Evolutionary conservation across 345 rosid species (phyloP), one percentile per base, ranked within the genome.

Genomic region (Tarenaya hassleriana): DNA sequence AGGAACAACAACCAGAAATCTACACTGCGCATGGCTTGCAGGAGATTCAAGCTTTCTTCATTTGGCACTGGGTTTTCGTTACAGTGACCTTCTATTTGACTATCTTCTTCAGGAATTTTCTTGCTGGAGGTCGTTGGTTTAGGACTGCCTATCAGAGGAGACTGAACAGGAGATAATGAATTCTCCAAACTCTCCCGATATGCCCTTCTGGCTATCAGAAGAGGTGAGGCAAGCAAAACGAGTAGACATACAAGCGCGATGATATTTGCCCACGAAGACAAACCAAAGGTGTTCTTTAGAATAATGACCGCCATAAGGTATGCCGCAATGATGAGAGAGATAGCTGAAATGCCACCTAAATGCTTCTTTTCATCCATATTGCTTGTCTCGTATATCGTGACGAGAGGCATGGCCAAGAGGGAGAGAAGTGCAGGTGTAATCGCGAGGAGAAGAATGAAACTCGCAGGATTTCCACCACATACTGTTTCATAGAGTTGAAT

Each of bases 1-100:
- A 81, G 17, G 46, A 80, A 86, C 50, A 90, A 29, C 64, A 86
- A 62, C 95, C 94, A 86, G 56, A 90, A 90, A 59, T 86, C 70
- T 29, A 14, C 31, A 0, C 58, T 79, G 8, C 63, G 8, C 67
- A 81, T 57, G 2, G 95, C 90, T 67, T 73, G 81, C 16, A 50
- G 34, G 0, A 81, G 64, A 68, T 80, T 73, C 73, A 72, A 42
- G 63, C 78, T 79, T 19, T 64, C 70, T 11, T 51, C 74, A 38
- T 53, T 34, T 13, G 49, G 24, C 13, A 19, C 7, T 40, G 20
- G 48, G 8, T 16, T 17, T 29, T 58, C 50, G 43, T 19, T 39
- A 18, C 24, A 34, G 41, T 35, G 31, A 7, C 16, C 56, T 15
- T 54, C 47, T 15, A 24, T 33, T 64, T 19, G 61, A 27, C 24